Base-by-base conservation (phyloP, 306 rosid genomes). In the Begonia fuchsioides region DNA sequence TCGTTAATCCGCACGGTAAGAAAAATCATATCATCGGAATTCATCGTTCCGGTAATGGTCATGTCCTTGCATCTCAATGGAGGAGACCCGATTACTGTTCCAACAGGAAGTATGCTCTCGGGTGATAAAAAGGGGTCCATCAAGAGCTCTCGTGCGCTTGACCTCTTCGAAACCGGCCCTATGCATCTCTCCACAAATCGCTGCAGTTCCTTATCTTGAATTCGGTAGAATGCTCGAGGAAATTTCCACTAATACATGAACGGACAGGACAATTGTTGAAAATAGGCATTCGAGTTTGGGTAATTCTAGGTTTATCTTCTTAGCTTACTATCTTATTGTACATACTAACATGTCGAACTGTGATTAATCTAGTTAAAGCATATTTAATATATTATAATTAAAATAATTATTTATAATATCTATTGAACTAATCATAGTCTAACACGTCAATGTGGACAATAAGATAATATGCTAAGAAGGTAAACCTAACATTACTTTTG, bases 151-250 rank as follows among this genome's bases (percentile, higher is more conserved):
- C 52, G 58, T 4, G 96, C 93, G 0, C 83, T 65, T 51, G 72
- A 66, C 59, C 96, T 88, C 67, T 68, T 54, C 12, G 88, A 72
- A 50, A 60, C 88, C 68, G 67, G 57, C 48, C 50, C 78, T 56
- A 88, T 68, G 70, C 96, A 88, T 55, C 61, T 78, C n/a, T 75
- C 82, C 19, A 88, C 88, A 38, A 88, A 88, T 53, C 43, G 59
- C 17, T 50, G 78, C 1, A 93, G 93, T 56, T 88, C 94, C 60
- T 41, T 47, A 49, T 80, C 76, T 63, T 78, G 53, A 59, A 88
- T 78, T 62, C 66, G 67, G 68, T 73, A 61, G 59, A 69, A 76
- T 1, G 83, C 94, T 12, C 72, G 55, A 1, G 96, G 96, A 20
- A 83, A 66, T 70, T 83, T 88, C 12, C 94, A 94, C 96, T 87